These are phyloP conservation scores for Aspergillus bombycis DNA, from an alignment of 2,329 filamentous ascomycete genomes.

Conservation along the genomic window DNA sequence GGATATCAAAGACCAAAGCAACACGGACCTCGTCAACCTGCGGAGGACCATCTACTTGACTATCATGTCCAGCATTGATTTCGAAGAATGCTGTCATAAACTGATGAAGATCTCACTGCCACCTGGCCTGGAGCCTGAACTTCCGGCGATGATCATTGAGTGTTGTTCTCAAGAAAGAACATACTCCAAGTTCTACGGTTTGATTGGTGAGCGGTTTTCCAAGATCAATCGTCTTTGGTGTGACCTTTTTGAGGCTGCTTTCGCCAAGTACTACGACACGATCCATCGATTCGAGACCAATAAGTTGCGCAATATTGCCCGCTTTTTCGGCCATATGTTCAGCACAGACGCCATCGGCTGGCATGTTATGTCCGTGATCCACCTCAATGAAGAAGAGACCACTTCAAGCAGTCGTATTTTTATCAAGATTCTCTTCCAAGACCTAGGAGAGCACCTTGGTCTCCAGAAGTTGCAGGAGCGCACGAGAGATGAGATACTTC, in stretches of 20 bases:
- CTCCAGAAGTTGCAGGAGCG: slow-evolving; percentile 76
- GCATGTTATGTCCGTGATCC: slow-evolving; percentile 83
- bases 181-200: slow-evolving; percentile 95
- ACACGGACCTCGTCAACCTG: slow-evolving; percentile 91
- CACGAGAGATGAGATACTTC: slow-evolving; percentile 76
- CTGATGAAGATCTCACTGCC: slow-evolving; percentile 92
- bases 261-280: slow-evolving; percentile 92
- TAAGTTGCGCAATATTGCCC: slow-evolving; percentile 88
- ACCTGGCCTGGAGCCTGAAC: slow-evolving; percentile 80
- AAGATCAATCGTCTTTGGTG: slow-evolving; percentile 96
- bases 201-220: slow-evolving; percentile 92
- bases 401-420: slow-evolving; percentile 97
- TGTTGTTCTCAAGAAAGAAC: slow-evolving; percentile 96
- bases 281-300: slow-evolving; percentile 98
- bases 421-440: slow-evolving; percentile 96
- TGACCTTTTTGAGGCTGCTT: slow-evolving; percentile 87
- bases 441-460: slow-evolving; percentile 83
- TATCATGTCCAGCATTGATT: slow-evolving; percentile 94
- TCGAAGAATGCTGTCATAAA: slow-evolving; percentile 97
- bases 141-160: slow-evolving; percentile 96
- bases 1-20: slow-evolving; percentile 97
- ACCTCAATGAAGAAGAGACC: slow-evolving; percentile 94
- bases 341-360: slow-evolving; percentile 87
- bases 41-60: slow-evolving; percentile 95
- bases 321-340: slow-evolving; percentile 91